Evolutionary conservation across 768 basidiomycete genomes (phyloP).

Genomic region (Auricularia heimuer): DNA sequence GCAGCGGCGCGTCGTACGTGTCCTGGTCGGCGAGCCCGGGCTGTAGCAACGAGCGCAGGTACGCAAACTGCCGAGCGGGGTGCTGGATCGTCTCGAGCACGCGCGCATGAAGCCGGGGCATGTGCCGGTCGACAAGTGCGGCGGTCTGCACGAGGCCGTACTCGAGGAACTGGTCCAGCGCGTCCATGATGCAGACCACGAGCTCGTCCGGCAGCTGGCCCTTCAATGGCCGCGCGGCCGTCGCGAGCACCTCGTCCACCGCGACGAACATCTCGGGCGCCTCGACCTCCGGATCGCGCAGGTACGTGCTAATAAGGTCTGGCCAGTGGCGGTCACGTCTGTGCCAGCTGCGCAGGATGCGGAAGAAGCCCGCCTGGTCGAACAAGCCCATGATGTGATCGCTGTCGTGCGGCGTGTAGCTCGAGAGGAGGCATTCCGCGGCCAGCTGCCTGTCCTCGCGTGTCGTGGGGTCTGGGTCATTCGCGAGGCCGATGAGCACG

Average conservation of each 20-base stretch:
- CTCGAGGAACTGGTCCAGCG: slow-evolving; percentile 56
- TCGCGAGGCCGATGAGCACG: slow-evolving; percentile 69
- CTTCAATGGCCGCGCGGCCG: slow-evolving; percentile 37
- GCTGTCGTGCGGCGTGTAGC: slow-evolving; percentile 75
- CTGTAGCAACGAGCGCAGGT: slow-evolving; percentile 66
- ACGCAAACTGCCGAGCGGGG: slow-evolving; percentile 55
- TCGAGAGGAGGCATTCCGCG: slow-evolving; percentile 85
- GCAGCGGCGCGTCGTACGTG: slow-evolving; percentile 7
- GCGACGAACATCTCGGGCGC: slow-evolving; percentile 53
- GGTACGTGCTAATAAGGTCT: slow-evolving; percentile 57
- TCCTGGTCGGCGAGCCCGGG: slow-evolving; percentile 35
- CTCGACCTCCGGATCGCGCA: slow-evolving; percentile 61
- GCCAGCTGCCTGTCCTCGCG: slow-evolving; percentile 93
- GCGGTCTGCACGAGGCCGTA: slow-evolving; percentile 60
- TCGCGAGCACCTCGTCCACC: slow-evolving; percentile 50
- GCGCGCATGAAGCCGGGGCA: slow-evolving; percentile 53
- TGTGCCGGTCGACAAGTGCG: slow-evolving; percentile 54
- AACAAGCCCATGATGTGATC: slow-evolving; percentile 61
- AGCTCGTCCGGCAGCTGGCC: slow-evolving; percentile 49
- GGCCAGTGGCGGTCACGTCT: slow-evolving; percentile 69
- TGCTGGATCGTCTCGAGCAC: slow-evolving; percentile 42
- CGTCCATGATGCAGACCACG: slow-evolving; percentile 38
- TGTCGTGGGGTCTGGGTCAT: slow-evolving; percentile 65
- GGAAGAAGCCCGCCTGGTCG: slow-evolving; percentile 77
- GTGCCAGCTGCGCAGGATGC: slow-evolving; percentile 79